Evolutionary conservation across 176 grass and related monocot genomes (phyloP).

Genomic region (Aegilops sharonensis): DNA sequence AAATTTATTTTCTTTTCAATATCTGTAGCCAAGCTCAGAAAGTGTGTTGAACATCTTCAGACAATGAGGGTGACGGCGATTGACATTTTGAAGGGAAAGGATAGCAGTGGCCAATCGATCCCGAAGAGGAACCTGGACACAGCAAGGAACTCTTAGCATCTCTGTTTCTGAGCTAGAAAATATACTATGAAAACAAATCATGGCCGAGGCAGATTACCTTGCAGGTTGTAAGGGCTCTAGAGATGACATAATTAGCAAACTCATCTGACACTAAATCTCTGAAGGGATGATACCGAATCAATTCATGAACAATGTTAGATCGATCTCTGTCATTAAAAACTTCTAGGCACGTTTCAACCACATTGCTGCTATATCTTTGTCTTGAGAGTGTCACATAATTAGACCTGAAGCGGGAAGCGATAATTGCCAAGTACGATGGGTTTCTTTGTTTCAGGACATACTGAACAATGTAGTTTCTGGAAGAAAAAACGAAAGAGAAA

Average conservation of each 20-base stretch:
- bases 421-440: background rate
- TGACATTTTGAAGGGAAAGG: constrained; percentile 34
- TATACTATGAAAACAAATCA: background rate
- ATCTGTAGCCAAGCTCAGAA: background rate
- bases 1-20: background rate
- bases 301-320: constrained; percentile 28
- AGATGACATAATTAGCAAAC: constrained; percentile 59
- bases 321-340: constrained; percentile 2
- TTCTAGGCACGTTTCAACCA: constrained; percentile 58
- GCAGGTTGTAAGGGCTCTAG: constrained; percentile 34
- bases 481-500: background rate
- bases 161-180: background rate
- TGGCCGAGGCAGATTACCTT: background rate
- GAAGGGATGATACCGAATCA: constrained; percentile 32
- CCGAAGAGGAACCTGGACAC: constrained; percentile 14
- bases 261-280: constrained; percentile 43
- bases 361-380: constrained; percentile 55
- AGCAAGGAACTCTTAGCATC: background rate
- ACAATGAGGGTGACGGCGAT: constrained; percentile 31
- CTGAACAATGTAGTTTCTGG: constrained; percentile 61
- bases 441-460: constrained; percentile 28
- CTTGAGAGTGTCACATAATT: constrained; percentile 41
- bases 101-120: constrained; percentile 31
- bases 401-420: constrained; percentile 27
- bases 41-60: constrained; percentile 39